A percentile compares a stretch with the other conserved stretches of the same genome.
phyloP scores from a whole-genome alignment of 2,329 filamentous ascomycete genomes.

The Pseudogymnoascus sp. region DNA sequence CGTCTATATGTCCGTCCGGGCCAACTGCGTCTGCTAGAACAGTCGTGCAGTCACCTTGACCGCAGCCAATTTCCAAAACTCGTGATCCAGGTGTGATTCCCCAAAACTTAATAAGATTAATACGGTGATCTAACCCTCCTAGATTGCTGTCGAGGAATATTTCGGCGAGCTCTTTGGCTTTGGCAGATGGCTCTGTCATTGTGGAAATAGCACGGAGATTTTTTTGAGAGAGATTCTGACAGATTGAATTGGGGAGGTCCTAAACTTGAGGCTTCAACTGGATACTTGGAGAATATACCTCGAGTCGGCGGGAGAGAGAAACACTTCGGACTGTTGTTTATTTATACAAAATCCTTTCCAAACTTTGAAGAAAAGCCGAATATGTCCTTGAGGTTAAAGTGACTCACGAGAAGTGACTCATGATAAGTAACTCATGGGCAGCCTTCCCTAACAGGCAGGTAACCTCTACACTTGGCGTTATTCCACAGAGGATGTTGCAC shows the following conservation, averaged over 20 bases:
- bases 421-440: neutral
- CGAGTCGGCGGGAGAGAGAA: neutral
- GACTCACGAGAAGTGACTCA: neutral
- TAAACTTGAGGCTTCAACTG: neutral
- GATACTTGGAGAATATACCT: neutral
- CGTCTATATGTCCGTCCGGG: slow-evolving; percentile 37
- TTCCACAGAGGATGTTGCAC: neutral
- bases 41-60: slow-evolving; percentile 49
- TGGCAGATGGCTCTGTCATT: slow-evolving; percentile 1
- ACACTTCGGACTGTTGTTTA: neutral
- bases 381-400: neutral
- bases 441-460: neutral
- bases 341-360: neutral
- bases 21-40: slow-evolving; percentile 43
- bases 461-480: neutral
- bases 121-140: slow-evolving; percentile 25
- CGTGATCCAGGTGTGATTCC: slow-evolving; percentile 31
- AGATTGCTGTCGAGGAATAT: slow-evolving; percentile 4
- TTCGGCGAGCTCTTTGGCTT: neutral
- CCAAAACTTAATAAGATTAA: slow-evolving; percentile 31
- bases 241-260: neutral
- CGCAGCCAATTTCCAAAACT: slow-evolving; percentile 51
- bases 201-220: neutral
- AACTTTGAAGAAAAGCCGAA: neutral
- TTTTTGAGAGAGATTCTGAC: neutral